Evolutionary conservation across 2,329 filamentous ascomycete genomes (phyloP).

Genomic region (Aureobasidium sp.): DNA sequence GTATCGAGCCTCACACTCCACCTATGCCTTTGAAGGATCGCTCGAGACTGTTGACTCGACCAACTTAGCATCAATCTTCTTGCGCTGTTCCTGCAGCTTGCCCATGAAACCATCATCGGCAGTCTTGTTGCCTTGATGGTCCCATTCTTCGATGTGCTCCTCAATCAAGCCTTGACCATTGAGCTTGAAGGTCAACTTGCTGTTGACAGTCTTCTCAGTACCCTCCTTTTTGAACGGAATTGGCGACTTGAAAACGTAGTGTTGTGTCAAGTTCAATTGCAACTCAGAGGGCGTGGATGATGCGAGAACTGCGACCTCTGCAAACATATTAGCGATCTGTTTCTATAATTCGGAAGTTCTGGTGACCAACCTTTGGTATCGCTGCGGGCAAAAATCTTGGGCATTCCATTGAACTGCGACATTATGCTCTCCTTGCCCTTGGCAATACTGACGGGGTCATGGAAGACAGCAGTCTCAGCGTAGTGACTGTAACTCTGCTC

Average conservation of each 20-base stretch:
- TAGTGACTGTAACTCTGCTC: conserved; percentile 23
- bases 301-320: conserved; percentile 16
- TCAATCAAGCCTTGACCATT: conserved; percentile 21
- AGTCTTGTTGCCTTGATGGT: conserved; percentile 23
- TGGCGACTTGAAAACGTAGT: conserved; percentile 26
- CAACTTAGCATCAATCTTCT: conserved; percentile 23
- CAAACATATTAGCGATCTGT: neutral
- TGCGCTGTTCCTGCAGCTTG: conserved; percentile 24
- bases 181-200: conserved; percentile 23
- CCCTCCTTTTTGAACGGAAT: conserved; percentile 16
- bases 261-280: conserved; percentile 23
- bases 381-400: conserved; percentile 23
- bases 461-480: conserved; percentile 22
- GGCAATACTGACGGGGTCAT: conserved; percentile 25
- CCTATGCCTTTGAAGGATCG: neutral
- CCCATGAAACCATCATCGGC: conserved; percentile 25
- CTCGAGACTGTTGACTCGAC: conserved; percentile 14
- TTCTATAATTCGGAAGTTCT: no score
- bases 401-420: conserved; percentile 26
- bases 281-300: conserved; percentile 17
- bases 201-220: conserved; percentile 23
- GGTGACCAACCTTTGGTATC: conserved; percentile 18
- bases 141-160: conserved; percentile 26
- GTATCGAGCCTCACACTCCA: no score
- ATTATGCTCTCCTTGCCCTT: conserved; percentile 23